These are phyloP conservation scores for Diaporthe citrichinensis DNA, from an alignment of 2,329 filamentous ascomycete genomes.

Conservation along the genomic window DNA sequence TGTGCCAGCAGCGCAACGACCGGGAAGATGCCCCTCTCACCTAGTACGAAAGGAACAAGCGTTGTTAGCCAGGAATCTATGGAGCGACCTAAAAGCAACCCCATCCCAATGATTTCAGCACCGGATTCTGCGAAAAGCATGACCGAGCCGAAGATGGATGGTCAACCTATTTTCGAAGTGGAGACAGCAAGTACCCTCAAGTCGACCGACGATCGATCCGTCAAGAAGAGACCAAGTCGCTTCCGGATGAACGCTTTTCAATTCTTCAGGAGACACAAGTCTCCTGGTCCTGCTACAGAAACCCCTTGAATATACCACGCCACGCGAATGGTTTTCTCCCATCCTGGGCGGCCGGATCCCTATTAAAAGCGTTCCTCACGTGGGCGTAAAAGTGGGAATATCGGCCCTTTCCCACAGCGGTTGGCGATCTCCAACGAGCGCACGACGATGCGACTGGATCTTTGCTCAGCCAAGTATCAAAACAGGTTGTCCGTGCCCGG, in stretches of 20 bases:
- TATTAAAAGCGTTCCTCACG: neutral
- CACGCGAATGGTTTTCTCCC: neutral
- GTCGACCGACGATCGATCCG: slow-evolving; percentile 60
- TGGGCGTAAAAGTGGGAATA: neutral
- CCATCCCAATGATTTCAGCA: slow-evolving; percentile 52
- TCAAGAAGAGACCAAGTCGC: slow-evolving; percentile 74
- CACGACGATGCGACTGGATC: neutral
- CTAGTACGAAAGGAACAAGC: slow-evolving; percentile 76
- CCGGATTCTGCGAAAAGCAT: slow-evolving; percentile 48
- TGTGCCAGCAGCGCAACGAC: slow-evolving; percentile 76
- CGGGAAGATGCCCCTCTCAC: slow-evolving; percentile 74
- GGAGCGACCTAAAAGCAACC: slow-evolving; percentile 63
- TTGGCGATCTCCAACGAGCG: neutral
- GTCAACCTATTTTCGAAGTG: slow-evolving; percentile 51
- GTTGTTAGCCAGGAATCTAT: slow-evolving; percentile 73
- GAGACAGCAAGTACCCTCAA: slow-evolving; percentile 59
- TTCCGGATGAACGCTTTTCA: slow-evolving; percentile 74
- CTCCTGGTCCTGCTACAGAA: slow-evolving; percentile 52
- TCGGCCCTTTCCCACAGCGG: slow-evolving; percentile 2
- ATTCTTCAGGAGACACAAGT: slow-evolving; percentile 69
- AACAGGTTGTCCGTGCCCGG: slow-evolving; percentile 18
- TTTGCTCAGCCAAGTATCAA: neutral
- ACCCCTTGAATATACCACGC: slow-evolving; percentile 33
- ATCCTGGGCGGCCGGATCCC: neutral
- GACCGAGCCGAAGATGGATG: slow-evolving; percentile 47